Evolutionary conservation across 2,329 filamentous ascomycete genomes (phyloP), one percentile per base, ranked within the genome.

Genomic region (Penicillium sp.): DNA sequence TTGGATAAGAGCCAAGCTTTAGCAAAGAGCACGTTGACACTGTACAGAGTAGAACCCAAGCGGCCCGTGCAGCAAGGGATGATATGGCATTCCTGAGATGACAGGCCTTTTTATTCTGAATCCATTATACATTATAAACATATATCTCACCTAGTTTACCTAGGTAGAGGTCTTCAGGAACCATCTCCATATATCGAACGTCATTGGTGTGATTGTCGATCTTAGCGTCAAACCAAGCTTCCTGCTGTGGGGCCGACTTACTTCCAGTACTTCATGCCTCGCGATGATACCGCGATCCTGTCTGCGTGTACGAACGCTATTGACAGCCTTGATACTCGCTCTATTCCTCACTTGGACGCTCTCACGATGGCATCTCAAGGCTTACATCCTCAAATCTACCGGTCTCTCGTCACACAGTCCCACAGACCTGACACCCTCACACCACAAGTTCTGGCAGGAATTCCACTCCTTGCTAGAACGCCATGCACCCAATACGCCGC

Each of bases 401-500:
- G 26, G 23, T 13, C 16, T 36, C 1, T 32, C 18, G 1, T 4
- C 32, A 26, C 36, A 26, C 7, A 10, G 3, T 13, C 41, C 30
- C 5, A 32, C 34, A 11, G 56, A 59, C 36, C 36, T 61, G 2
- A 59, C 54, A 19, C 14, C 45, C 2, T 49, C 46, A 16, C 60
- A 63, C 30, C 53, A 52, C 18, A 30, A 41, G 14, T 74, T 74
- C 54, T 75, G 73, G 72, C 62, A 53, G 7, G 59, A 65, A 16
- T 70, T 75, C 30, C 65, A 71, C 34, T 58, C 63, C 1, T 56
- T 71, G 8, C 58, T 75, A n/a, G 61, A 64, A 9, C 54, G 59
- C n/a, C 61, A 72, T 46, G 60, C 60, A 19, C 73, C 72, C 1
- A 62, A 63, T 48, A 67, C 66, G 49, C 43, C 62, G 3, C 61